A percentile compares a stretch with the other conserved stretches of the same genome.
Evolutionary conservation across 2,329 filamentous ascomycete species (phyloP).

Genomic region (Ascochyta lentis): DNA sequence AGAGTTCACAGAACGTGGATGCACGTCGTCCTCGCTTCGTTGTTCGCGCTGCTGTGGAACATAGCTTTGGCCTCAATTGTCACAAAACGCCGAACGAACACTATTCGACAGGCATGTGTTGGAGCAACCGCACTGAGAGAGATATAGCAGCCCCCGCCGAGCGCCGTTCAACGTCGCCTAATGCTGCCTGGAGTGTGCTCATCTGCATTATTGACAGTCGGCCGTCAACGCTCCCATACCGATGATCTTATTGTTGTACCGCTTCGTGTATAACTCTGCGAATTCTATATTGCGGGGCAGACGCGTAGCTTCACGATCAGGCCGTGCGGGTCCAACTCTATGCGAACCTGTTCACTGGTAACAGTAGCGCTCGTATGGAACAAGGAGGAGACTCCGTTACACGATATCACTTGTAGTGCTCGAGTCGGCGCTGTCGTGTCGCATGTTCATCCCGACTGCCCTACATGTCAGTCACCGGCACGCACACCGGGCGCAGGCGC

Average conservation of each 20-base stretch:
- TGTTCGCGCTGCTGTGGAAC: slow-evolving; percentile 12
- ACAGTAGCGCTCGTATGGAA: slow-evolving; percentile 29
- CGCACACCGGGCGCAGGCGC: slow-evolving; percentile 10
- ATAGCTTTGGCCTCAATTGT: slow-evolving; percentile 20
- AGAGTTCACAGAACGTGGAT: neutral
- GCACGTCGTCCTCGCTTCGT: neutral
- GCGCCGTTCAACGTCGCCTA: slow-evolving; percentile 5
- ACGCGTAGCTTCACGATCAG: slow-evolving; percentile 25
- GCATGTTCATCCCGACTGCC: slow-evolving; percentile 9
- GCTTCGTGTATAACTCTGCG: slow-evolving; percentile 1
- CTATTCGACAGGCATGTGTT: neutral
- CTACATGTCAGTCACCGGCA: slow-evolving; percentile 7
- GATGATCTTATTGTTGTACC: slow-evolving; percentile 5
- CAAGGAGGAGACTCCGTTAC: slow-evolving; percentile 26
- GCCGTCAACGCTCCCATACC: neutral
- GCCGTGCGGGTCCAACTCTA: slow-evolving; percentile 18
- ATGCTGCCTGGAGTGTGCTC: neutral
- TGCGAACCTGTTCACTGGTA: slow-evolving; percentile 33
- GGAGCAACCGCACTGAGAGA: neutral
- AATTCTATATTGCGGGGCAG: slow-evolving; percentile 43
- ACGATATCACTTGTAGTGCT: slow-evolving; percentile 10
- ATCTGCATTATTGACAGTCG: slow-evolving; percentile 22
- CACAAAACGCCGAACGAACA: slow-evolving; percentile 13
- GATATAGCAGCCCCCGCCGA: neutral
- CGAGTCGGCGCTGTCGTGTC: slow-evolving; percentile 19